phyloP scores from a whole-genome alignment of 768 basidiomycete species.

The Serpula lacrymans region DNA sequence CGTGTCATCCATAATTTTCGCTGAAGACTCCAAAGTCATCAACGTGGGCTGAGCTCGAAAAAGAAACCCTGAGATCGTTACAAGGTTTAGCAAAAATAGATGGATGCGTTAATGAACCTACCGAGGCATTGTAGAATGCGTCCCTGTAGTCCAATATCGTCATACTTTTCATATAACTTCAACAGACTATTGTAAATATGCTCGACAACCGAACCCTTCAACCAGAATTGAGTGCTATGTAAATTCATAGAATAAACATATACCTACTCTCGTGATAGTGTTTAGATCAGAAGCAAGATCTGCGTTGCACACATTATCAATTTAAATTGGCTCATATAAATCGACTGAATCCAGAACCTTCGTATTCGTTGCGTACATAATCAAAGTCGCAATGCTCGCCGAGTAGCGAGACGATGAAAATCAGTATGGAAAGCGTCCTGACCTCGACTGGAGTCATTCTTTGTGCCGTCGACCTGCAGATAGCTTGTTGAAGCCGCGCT shows the following conservation, averaged over 20 bases:
- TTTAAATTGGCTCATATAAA: no score
- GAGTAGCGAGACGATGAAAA: conserved; percentile 81
- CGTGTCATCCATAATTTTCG: conserved; percentile 84
- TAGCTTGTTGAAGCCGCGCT: conserved; percentile 64
- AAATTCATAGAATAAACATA: not conserved
- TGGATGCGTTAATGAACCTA: conserved; percentile 28
- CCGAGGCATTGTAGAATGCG: conserved; percentile 85
- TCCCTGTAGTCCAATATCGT: conserved; percentile 55
- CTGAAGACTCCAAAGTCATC: conserved; percentile 79
- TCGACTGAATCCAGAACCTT: conserved; percentile 56
- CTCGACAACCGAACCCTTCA: conserved; percentile 73
- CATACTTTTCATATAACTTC: conserved; percentile 65
- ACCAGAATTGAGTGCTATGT: not conserved
- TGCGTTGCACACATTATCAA: no score
- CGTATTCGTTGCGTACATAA: conserved; percentile 55
- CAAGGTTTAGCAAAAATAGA: conserved; percentile 2
- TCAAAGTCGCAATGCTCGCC: conserved; percentile 92
- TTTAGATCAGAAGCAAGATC: conserved; percentile 57
- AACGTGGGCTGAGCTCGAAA: conserved; percentile 90
- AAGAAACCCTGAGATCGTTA: conserved; percentile 64
- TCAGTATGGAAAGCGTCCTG: conserved; percentile 61
- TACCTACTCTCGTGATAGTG: conserved; percentile 50
- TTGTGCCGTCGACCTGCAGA: conserved; percentile 40
- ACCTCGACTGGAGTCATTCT: conserved; percentile 46
- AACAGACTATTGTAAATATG: conserved; percentile 76